Evolutionary conservation across 495 filamentous ascomycete genomes (phyloP).

Genomic region (Wilcoxina mikolae): DNA sequence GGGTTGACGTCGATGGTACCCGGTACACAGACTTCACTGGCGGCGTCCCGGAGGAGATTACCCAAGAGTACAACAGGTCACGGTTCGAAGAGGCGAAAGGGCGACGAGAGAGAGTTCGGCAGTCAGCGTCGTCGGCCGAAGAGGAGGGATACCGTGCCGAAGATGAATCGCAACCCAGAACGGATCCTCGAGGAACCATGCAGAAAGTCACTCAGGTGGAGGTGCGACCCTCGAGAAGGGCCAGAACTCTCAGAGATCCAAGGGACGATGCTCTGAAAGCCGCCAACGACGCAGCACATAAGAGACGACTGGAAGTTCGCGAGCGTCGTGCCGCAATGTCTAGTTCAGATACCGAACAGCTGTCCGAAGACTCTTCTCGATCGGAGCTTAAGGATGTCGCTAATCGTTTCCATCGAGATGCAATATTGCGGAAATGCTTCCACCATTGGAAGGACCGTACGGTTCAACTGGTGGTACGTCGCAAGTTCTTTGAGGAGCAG

Average conservation of each 20-base stretch:
- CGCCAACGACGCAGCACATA: conserved; percentile 17
- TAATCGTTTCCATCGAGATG: background rate
- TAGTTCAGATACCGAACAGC: background rate
- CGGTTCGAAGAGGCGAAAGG: conserved; percentile 20
- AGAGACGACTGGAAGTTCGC: conserved; percentile 15
- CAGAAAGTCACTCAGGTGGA: conserved; percentile 3
- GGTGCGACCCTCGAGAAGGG: conserved; percentile 1
- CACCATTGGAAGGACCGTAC: conserved; percentile 19
- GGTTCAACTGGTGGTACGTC: conserved; percentile 20
- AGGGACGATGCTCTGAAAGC: conserved; percentile 16
- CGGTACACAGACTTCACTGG: background rate
- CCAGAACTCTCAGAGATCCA: background rate
- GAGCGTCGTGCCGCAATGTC: conserved; percentile 6
- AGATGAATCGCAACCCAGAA: conserved; percentile 18
- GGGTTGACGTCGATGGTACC: background rate
- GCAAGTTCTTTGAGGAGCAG: conserved; percentile 8
- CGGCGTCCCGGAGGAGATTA: background rate
- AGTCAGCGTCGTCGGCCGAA: background rate
- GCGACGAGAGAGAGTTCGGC: conserved; percentile 16
- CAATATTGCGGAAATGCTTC: conserved; percentile 16
- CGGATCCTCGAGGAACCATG: background rate
- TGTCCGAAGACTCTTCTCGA: background rate
- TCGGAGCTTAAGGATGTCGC: background rate
- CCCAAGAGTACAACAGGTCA: conserved; percentile 14
- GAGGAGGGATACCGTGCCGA: conserved; percentile 18